A percentile compares a stretch with the other conserved stretches of the same genome.
Evolutionary conservation across 2,329 filamentous ascomycete genomes (phyloP).

Genomic region (Pseudocercospora fijiensis): DNA sequence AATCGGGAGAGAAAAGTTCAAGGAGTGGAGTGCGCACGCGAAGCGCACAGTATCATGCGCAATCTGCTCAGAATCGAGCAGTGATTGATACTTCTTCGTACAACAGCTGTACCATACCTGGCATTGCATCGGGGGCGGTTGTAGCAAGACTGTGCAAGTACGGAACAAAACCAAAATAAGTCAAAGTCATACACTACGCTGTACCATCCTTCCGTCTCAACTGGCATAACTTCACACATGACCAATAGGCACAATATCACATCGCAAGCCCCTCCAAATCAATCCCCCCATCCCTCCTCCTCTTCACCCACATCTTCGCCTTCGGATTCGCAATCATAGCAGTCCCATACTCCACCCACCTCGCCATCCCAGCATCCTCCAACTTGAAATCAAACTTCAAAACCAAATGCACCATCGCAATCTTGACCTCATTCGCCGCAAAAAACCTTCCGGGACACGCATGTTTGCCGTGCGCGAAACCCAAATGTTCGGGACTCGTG

Average conservation of each 20-base stretch:
- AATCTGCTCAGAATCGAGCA: background rate
- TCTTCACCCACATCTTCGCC: background rate
- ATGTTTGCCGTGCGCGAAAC: background rate
- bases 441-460: background rate
- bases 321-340: background rate
- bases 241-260: too few relatives aligned
- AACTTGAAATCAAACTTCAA: background rate
- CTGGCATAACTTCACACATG: too few relatives aligned
- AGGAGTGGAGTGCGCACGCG: background rate
- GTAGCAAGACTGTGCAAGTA: slow-evolving; percentile 3
- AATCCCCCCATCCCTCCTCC: background rate
- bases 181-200: too few relatives aligned
- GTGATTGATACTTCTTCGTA: background rate
- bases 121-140: background rate
- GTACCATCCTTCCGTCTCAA: too few relatives aligned
- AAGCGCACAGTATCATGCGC: background rate
- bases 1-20: background rate
- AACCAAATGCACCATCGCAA: background rate
- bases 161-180: background rate
- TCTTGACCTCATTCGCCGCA: background rate
- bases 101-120: background rate
- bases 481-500: background rate
- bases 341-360: background rate
- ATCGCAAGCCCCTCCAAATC: background rate
- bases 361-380: background rate